Percentiles rank a stretch among this genome's conserved stretches.
Evolutionary conservation across 305 asterid genomes (phyloP).

Genomic region (Rubia balearica): DNA sequence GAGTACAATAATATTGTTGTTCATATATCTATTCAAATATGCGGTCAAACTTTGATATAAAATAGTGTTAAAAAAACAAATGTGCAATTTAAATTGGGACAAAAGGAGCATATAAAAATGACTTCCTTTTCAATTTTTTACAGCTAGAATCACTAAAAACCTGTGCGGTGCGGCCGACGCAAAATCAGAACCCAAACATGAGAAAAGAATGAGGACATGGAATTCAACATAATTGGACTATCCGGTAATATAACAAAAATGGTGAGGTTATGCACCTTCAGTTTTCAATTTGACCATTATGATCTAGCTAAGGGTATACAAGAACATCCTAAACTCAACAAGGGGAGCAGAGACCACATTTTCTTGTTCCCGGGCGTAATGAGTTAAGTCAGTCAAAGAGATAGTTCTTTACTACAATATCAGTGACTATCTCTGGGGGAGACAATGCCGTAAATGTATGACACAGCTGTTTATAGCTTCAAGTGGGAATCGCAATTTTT

Average conservation of each 20-base stretch:
- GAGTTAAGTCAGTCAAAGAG: constrained; percentile 37
- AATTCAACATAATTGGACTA: background rate
- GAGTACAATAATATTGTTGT: no score
- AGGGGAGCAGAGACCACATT: constrained; percentile 19
- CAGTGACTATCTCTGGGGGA: constrained; percentile 30
- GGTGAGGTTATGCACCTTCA: constrained; percentile 17
- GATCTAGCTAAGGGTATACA: constrained; percentile 20
- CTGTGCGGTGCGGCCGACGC: background rate
- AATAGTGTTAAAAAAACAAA: no score
- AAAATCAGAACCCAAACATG: background rate
- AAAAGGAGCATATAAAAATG: no score
- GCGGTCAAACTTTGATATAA: no score
- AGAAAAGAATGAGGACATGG: background rate
- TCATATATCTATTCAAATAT: no score
- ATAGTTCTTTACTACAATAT: constrained; percentile 24
- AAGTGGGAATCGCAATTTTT: constrained; percentile 27
- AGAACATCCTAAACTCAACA: constrained; percentile 34
- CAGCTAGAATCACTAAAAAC: no score
- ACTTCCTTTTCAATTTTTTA: no score
- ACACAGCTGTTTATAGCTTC: constrained; percentile 30
- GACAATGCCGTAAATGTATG: constrained; percentile 33
- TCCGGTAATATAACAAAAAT: constrained; percentile 20
- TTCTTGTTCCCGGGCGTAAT: constrained; percentile 21
- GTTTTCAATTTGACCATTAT: constrained; percentile 17
- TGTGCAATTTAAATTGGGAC: no score